Base-by-base conservation (phyloP, 768 basidiomycete genomes). In the Rhodosporidiobolus sp. region DNA sequence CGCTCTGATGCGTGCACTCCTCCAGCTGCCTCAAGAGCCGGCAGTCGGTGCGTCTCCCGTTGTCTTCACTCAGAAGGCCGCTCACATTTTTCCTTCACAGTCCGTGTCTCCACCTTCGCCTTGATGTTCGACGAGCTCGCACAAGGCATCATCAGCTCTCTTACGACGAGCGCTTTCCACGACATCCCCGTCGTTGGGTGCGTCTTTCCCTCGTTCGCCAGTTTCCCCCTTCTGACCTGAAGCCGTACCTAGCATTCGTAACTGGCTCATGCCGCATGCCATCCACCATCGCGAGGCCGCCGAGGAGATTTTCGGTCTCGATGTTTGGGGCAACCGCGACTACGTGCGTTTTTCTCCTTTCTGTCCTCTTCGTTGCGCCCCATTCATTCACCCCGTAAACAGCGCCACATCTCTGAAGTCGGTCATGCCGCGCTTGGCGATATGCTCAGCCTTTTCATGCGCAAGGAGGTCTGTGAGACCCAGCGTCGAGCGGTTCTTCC, bases 401-500 rank as follows among this genome's bases (percentile, higher is more conserved):
- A 73, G 72, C 67, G 72, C 2, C 72, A 73, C 64, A 68, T 73
- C 28, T 48, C 53, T 0, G 22, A n/a, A 9, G 8, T 59, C 24
- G 50, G 59, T 1, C 73, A 74, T 53, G 19, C 16, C 0, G 69
- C 65, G 0, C 38, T 70, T 11, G 73, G 61, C 16, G 73, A 74
- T 62, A 74, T 74, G 73, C 45, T 74, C 6, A 43, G 65, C 12
- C 65, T 74, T 10, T 74, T 63, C 53, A 30, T 74, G 10, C 70
- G 65, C 8, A 72, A 67, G 56, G 70, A 72, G 45, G 65, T 67
- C 2, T 72, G 70, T 50, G 70, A 72, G 38, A 28, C 61, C 17
- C 34, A 57, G 34, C 46, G 70, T 4, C 22, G 50, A 3, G 26
- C 45, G 19, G 14, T 46, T 22, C 48, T 53, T 3, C 60, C 65